phyloP scores from a whole-genome alignment of 2,329 filamentous ascomycete species.

The Penicillium sp. region DNA sequence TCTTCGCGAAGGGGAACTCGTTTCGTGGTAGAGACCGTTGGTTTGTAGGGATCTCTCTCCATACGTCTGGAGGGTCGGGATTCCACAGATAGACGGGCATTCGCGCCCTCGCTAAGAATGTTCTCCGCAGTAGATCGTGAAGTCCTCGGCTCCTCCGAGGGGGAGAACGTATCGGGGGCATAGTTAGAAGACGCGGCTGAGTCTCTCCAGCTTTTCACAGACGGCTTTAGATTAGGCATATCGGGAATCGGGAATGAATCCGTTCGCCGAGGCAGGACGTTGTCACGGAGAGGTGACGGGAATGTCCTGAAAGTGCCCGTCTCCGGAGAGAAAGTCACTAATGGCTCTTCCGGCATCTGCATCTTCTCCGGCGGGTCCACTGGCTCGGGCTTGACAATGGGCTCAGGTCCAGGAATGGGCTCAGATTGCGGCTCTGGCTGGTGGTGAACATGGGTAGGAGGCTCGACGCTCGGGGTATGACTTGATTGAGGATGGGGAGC shows the following conservation, averaged over 20 bases:
- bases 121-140: conserved; percentile 12
- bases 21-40: conserved; percentile 36
- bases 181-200: conserved; percentile 17
- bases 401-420: conserved; percentile 1
- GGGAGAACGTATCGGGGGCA: conserved; percentile 23
- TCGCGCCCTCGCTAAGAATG: not conserved
- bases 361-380: conserved; percentile 31
- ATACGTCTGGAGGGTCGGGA: conserved; percentile 19
- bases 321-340: conserved; percentile 51
- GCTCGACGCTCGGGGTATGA: conserved; percentile 28
- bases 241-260: conserved; percentile 26
- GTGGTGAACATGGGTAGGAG: conserved; percentile 21
- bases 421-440: conserved; percentile 6
- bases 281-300: conserved; percentile 45
- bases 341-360: conserved; percentile 39
- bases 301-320: conserved; percentile 53
- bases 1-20: conserved; percentile 44
- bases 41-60: conserved; percentile 20
- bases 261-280: conserved; percentile 31
- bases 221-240: conserved; percentile 12
- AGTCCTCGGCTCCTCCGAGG: conserved; percentile 22
- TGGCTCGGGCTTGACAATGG: conserved; percentile 27
- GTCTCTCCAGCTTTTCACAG: conserved; percentile 15
- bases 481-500: conserved; percentile 18
- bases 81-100: conserved; percentile 14